A percentile compares a stretch with the other conserved stretches of the same genome.
These are phyloP conservation scores for Nelumbo lutea DNA, from an alignment of 164 flowering plant species.

Conservation along the genomic window DNA sequence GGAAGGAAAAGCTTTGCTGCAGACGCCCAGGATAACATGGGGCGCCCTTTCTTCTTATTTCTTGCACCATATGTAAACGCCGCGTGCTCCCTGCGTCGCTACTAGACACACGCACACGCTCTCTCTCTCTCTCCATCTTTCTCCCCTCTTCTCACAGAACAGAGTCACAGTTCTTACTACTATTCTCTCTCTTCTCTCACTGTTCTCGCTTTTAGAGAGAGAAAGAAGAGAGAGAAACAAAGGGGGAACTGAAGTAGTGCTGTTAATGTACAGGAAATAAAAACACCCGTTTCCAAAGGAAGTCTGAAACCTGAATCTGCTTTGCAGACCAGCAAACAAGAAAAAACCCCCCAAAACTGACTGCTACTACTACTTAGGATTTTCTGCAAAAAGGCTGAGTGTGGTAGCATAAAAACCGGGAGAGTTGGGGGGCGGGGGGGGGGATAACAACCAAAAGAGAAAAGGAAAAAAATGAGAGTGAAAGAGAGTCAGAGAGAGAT, in stretches of 20 bases:
- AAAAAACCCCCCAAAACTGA: conserved; percentile 10
- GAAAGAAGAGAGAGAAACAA: conserved; percentile 5
- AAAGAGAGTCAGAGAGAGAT: conserved; percentile 8
- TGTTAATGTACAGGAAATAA: conserved; percentile 11
- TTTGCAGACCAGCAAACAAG: conserved; percentile 15
- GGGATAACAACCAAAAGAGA: neutral
- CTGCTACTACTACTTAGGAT: conserved; percentile 35
- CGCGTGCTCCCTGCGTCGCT: conserved; percentile 27
- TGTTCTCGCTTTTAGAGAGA: neutral
- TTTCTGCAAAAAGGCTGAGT: conserved; percentile 51
- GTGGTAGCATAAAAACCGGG: conserved; percentile 67
- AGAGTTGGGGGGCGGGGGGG: conserved; percentile 22
- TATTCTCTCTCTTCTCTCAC: neutral
- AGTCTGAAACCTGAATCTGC: conserved; percentile 24
- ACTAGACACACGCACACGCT: neutral
- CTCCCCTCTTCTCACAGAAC: neutral
- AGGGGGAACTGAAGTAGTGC: conserved; percentile 6
- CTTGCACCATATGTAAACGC: conserved; percentile 15
- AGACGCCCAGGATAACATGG: neutral
- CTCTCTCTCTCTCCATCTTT: conserved; percentile 11
- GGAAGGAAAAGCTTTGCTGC: conserved; percentile 56
- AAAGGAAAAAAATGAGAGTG: neutral
- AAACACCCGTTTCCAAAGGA: conserved; percentile 32
- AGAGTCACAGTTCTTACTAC: neutral
- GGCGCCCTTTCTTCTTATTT: conserved; percentile 4